Conservation (phyloP, 1,284 basidiomycete species). For the Apiotrichum montevideense region DNA sequence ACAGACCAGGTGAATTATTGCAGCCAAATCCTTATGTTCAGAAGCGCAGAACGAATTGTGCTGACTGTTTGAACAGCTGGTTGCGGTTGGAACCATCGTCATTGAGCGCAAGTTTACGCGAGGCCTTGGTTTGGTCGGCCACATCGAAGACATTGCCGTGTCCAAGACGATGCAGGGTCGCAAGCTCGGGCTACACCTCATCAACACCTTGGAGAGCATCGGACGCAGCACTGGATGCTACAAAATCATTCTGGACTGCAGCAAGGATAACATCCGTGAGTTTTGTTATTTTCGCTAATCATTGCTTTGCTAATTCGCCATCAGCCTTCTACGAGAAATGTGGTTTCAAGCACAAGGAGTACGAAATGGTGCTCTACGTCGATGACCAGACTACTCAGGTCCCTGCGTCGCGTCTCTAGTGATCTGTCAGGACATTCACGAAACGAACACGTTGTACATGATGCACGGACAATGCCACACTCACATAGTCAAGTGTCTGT, state of each 20-base stretch:
- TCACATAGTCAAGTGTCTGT: background rate
- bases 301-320: constrained; percentile 5
- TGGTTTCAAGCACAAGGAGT: constrained; percentile 79
- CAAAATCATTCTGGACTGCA: constrained; percentile 96
- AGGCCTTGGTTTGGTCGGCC: constrained; percentile 71
- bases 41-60: no score
- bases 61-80: constrained; percentile 51
- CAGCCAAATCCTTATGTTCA: no score
- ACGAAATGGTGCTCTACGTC: constrained; percentile 67
- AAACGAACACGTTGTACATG: no score
- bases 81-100: constrained; percentile 77
- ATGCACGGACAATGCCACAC: background rate
- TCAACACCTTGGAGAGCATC: constrained; percentile 73
- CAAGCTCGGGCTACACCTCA: constrained; percentile 73
- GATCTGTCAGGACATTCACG: background rate
- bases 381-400: constrained; percentile 10
- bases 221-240: constrained; percentile 74
- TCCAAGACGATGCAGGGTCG: constrained; percentile 81
- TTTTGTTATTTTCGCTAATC: background rate
- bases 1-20: constrained; percentile 53
- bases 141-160: constrained; percentile 97
- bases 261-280: constrained; percentile 81
- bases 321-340: constrained; percentile 96
- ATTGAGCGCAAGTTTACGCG: constrained; percentile 91
- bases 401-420: constrained; percentile 5